These are phyloP conservation scores for Insectozyma bohioensis DNA, from an alignment of 1,139 yeast species.

Conservation along the genomic window DNA sequence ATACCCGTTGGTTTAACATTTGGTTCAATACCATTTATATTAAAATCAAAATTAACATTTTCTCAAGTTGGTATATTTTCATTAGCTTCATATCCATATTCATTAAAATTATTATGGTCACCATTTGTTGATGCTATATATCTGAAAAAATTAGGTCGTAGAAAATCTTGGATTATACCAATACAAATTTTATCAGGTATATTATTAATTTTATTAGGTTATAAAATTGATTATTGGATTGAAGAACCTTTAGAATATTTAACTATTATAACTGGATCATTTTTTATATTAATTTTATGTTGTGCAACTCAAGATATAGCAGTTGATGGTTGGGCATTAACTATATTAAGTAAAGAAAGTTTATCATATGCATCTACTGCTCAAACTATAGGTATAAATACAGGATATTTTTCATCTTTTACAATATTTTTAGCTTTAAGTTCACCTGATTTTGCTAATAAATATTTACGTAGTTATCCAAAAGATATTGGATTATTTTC, in stretches of 20 bases:
- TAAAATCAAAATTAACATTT: conserved; percentile 79
- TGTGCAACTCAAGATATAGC: conserved; percentile 99
- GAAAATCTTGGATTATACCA: conserved; percentile 95
- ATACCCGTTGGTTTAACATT: conserved; percentile 95
- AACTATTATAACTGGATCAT: conserved; percentile 55
- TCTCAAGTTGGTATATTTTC: conserved; percentile 90
- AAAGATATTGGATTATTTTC: conserved; percentile 64
- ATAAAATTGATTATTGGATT: conserved; percentile 55
- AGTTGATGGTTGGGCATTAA: conserved; percentile 98
- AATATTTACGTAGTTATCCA: conserved; percentile 66
- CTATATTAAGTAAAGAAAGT: conserved; percentile 74
- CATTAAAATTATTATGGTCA: conserved; percentile 89
- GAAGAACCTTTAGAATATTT: conserved; percentile 56
- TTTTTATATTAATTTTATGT: conserved; percentile 74
- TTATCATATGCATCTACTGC: conserved; percentile 96
- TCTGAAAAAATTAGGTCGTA: conserved; percentile 64
- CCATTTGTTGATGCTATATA: conserved; percentile 93
- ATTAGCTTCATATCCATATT: conserved; percentile 91
- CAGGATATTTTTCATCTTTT: conserved; percentile 89
- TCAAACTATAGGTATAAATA: conserved; percentile 90
- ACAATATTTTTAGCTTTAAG: conserved; percentile 89
- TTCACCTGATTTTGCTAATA: conserved; percentile 90
- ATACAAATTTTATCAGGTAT: conserved; percentile 77
- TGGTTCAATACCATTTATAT: conserved; percentile 90
- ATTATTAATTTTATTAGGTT: conserved; percentile 65